Conservation (phyloP, 441 rosid genomes). For the Viola pubescens region DNA sequence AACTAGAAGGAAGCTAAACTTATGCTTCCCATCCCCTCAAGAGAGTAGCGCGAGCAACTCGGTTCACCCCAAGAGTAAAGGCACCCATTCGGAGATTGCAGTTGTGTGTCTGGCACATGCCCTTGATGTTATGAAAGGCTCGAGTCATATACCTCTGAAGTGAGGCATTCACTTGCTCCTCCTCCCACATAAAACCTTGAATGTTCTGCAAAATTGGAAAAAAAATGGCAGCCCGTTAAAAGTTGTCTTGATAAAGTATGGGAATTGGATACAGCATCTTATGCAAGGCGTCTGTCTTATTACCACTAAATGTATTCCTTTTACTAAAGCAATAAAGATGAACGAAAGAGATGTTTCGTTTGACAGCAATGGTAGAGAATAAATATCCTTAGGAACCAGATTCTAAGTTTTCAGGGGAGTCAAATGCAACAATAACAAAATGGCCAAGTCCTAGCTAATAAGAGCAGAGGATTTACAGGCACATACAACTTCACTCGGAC, state of each 20-base stretch:
- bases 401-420: neutral
- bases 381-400: neutral
- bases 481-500: neutral
- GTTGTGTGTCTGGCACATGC: conserved; percentile 69
- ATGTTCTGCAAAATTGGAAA: conserved; percentile 41
- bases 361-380: neutral
- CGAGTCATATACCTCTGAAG: conserved; percentile 74
- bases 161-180: conserved; percentile 71
- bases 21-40: conserved; percentile 94
- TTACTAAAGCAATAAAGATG: neutral
- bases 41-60: conserved; percentile 80
- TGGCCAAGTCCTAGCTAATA: neutral
- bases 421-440: neutral
- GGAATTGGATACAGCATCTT: neutral
- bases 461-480: neutral
- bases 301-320: neutral
- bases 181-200: conserved; percentile 28
- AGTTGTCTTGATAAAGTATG: neutral
- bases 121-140: conserved; percentile 72
- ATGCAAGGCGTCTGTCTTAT: neutral
- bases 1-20: conserved; percentile 9
- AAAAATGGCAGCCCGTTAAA: conserved; percentile 1
- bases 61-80: conserved; percentile 86
- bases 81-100: conserved; percentile 98
- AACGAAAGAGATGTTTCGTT: neutral